Evolutionary conservation across 1,139 yeast species (phyloP), one percentile per base, ranked within the genome.

Genomic region (Magnusiomyces sp.): DNA sequence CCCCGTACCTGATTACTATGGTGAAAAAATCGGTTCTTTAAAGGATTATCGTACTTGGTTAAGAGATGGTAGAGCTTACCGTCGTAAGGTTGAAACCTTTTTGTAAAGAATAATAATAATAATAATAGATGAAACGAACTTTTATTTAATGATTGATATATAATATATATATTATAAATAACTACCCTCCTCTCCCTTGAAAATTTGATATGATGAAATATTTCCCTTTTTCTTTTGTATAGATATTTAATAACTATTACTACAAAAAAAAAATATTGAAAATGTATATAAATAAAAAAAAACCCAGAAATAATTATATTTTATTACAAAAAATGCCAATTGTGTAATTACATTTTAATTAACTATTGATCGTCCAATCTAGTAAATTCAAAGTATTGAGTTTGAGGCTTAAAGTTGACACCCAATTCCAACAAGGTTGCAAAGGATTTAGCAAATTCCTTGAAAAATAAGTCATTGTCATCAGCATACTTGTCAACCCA

Each of bases 1-100:
- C 68, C 98, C 97, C 10, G 95, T 92, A 42, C 97, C 97, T 17
- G 98, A 92, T 67, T 94, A 89, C 70, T 92, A 92, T 64, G 98
- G 98, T 34, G 98, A 92, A 70, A 86, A 87, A 68, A 90, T 92
- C 56, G 88, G 89, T 53, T 83, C 95, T 43, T 70, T 90, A 64
- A 79, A 80, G 60, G 92, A 81, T 58, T 92, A 92, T 69, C 83
- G 89, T 68, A 94, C 87, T 65, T 92, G 98, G 98, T 76, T 92
- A 60, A 80, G 97, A 62, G 97, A 92, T 66, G 87, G 96, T 61
- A 83, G 87, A 63, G 92, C 95, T 29, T 92, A 83, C 72, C 80
- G 82, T 63, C 81, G 94, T 72, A 89, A 88, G 72, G 76, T 90
- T 19, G 79, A 80, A 67, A 92, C 84, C 62, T 89, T 88, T 63